phyloP scores from a whole-genome alignment of 2,329 filamentous ascomycete species.

The Beauveria brongniartii region DNA sequence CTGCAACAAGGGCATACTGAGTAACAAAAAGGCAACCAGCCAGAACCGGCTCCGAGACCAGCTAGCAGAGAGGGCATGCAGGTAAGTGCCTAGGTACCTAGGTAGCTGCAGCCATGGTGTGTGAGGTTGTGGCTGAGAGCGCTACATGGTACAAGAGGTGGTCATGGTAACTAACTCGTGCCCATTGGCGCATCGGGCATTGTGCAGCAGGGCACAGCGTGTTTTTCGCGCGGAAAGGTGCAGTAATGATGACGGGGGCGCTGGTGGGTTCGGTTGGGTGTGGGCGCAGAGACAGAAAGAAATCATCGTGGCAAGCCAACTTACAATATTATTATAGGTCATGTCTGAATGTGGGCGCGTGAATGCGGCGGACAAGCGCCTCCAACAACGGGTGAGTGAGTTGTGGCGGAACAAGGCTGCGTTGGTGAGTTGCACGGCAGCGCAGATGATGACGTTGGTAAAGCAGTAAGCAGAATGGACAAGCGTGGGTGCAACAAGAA shows the following conservation, averaged over 20 bases:
- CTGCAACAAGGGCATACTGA: slow-evolving; percentile 2
- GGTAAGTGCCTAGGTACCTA: neutral
- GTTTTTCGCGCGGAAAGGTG: neutral
- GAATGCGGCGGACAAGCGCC: neutral
- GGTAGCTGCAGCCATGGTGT: neutral
- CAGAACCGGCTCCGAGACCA: neutral
- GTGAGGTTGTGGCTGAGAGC: slow-evolving; percentile 4
- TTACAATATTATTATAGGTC: slow-evolving; percentile 30
- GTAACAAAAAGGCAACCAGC: neutral
- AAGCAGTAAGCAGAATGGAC: neutral
- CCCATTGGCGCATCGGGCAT: neutral
- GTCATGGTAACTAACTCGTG: neutral
- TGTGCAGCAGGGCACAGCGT: neutral
- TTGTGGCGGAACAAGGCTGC: neutral
- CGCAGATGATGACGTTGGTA: slow-evolving; percentile 3
- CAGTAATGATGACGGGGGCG: neutral
- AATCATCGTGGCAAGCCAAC: slow-evolving; percentile 14
- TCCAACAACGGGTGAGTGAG: neutral
- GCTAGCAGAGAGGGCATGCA: neutral
- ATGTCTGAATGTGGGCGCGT: slow-evolving; percentile 17
- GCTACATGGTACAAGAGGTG: neutral
- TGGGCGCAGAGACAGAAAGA: neutral
- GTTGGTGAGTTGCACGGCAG: neutral
- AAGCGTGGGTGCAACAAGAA: neutral
- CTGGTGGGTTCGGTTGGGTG: neutral